Evolutionary conservation across 2,329 filamentous ascomycete species (phyloP), one percentile per base, ranked within the genome.

Genomic region (Macrophomina tecta): DNA sequence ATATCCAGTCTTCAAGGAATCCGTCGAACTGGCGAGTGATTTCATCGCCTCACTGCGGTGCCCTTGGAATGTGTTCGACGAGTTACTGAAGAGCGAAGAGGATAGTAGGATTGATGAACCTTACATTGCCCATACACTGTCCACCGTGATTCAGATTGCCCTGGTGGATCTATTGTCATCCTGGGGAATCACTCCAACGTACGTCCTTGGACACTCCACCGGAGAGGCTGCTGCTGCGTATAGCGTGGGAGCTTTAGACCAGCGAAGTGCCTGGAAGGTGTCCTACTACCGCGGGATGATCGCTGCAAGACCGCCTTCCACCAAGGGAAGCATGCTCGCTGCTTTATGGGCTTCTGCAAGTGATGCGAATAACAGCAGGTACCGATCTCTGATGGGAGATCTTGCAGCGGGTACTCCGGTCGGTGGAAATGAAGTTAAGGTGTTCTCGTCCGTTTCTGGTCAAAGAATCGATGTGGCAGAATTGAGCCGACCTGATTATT

Each of bases 121-220:
- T 5, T 69, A 73, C 3, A 51, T 75, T n/a, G 70, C 68, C 36
- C 73, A 76, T 48, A 71, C 73, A 0, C 28, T 71, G 0, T 73
- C 72, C 52, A 73, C 72, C 12, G 73, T 71, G 1, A 30, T 76
- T 40, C 75, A 77, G 52, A 46, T 77, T 8, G 75, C 72, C 4
- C 67, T 77, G 1, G 69, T 73, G 1, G 71, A 75, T 23, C 68
- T 77, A 3, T 64, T 76, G 5, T 49, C 52, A 11, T 72, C 72
- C 1, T 77, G 75, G 75, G 69, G 69, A 4, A 67, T 77, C 8
- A 40, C 16, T 1, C 72, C 74, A n/a, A 46, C 64, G 3, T 71
- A 72, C 8, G 75, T 77, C 28, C 64, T 69, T 9, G 75, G 75
- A 3, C 36, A 40, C 4, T 51, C 40, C 9, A 61, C 64, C 2